Percentiles rank a stretch among this genome's conserved stretches.
Evolutionary conservation across 164 flowering plant genomes (phyloP).

Genomic region (Magnolia kwangsiensis): DNA sequence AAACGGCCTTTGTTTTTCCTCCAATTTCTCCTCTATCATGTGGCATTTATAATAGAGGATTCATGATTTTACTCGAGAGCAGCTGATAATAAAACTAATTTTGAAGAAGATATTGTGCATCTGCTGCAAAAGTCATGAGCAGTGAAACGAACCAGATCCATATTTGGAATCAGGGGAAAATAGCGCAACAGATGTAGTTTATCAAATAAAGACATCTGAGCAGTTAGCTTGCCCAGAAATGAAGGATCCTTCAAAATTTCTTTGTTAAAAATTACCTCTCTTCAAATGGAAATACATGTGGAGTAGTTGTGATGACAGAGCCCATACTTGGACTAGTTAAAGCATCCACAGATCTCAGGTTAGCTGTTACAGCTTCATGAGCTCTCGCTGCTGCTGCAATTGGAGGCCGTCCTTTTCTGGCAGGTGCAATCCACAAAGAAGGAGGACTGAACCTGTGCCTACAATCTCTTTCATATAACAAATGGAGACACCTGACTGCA

Average conservation of each 20-base stretch:
- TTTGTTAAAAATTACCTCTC: slow-evolving; percentile 54
- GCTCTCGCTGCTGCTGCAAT: slow-evolving; percentile 87
- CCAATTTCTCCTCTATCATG: no score
- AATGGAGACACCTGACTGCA: slow-evolving; percentile 80
- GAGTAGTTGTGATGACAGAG: slow-evolving; percentile 73
- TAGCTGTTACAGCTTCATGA: slow-evolving; percentile 60
- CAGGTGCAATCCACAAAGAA: slow-evolving; percentile 88
- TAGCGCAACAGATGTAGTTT: background rate
- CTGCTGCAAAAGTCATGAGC: no score
- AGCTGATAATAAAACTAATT: no score
- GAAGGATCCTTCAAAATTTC: background rate
- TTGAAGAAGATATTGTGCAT: no score
- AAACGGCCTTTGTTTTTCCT: no score
- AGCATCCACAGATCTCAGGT: slow-evolving; percentile 42
- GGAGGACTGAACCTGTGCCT: slow-evolving; percentile 88
- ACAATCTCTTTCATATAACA: slow-evolving; percentile 95
- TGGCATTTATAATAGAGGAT: no score
- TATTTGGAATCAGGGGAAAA: background rate
- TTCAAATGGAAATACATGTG: slow-evolving; percentile 94
- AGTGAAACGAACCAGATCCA: background rate
- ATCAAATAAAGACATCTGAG: background rate
- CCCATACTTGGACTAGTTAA: slow-evolving; percentile 34
- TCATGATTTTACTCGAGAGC: no score
- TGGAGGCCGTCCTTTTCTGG: slow-evolving; percentile 67
- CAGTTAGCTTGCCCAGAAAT: background rate